Conservation (phyloP, 1,139 yeast species). For the Debaryomycetaceae sp. region DNA sequence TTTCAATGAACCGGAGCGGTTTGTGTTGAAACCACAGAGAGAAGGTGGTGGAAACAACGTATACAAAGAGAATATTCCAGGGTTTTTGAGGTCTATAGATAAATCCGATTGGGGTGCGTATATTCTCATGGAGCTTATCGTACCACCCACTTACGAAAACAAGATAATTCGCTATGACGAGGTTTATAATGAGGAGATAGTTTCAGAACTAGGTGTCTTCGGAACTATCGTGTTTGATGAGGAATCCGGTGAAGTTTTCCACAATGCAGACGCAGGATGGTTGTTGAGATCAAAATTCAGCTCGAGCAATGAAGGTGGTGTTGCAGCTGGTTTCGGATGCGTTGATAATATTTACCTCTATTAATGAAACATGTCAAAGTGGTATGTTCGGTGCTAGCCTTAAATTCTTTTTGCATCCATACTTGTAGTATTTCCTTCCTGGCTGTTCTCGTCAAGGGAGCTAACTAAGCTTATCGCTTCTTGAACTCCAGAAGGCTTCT, state of each 20-base stretch:
- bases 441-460: not conserved
- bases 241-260: slow-evolving; percentile 48
- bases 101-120: slow-evolving; percentile 84
- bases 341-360: slow-evolving; percentile 69
- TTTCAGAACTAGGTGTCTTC: slow-evolving; percentile 88
- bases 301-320: slow-evolving; percentile 93
- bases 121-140: slow-evolving; percentile 88
- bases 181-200: slow-evolving; percentile 61
- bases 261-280: slow-evolving; percentile 77
- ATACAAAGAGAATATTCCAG: slow-evolving; percentile 80
- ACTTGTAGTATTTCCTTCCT: not conserved
- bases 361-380: slow-evolving; percentile 10
- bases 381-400: slow-evolving; percentile 5
- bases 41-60: slow-evolving; percentile 96
- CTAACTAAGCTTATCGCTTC: not conserved
- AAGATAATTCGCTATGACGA: slow-evolving; percentile 67
- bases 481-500: not conserved
- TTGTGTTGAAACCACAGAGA: slow-evolving; percentile 92
- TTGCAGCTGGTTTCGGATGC: slow-evolving; percentile 98
- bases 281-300: slow-evolving; percentile 84
- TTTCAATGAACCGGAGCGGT: slow-evolving; percentile 60
- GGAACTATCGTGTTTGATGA: slow-evolving; percentile 80
- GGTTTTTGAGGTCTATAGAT: slow-evolving; percentile 57
- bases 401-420: not conserved
- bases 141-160: slow-evolving; percentile 67